Conservation (phyloP, 2,329 filamentous ascomycete species). For the Balansia obtecta region DNA sequence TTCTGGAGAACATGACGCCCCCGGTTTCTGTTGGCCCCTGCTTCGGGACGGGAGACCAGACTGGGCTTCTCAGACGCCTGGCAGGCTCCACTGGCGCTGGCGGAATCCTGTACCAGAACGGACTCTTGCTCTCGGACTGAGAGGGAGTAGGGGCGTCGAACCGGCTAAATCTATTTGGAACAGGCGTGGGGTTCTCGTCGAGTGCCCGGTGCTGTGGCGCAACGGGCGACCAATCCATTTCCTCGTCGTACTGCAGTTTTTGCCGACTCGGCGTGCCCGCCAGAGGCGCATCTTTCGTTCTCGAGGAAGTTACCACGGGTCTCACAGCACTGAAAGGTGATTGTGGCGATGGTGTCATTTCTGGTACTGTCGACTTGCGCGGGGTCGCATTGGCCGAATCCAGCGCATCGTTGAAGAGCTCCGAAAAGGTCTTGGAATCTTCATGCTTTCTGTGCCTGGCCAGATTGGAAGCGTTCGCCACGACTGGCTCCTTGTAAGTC, state of each 20-base stretch:
- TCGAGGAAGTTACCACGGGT: constrained; percentile 4
- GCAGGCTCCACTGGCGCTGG: constrained; percentile 56
- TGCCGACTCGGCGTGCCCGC: constrained; percentile 9
- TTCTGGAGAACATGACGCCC: constrained; percentile 38
- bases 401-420: constrained; percentile 22
- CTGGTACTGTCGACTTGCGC: constrained; percentile 7
- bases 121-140: constrained; percentile 28
- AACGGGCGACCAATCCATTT: constrained; percentile 66
- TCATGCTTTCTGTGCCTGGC: constrained; percentile 15
- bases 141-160: constrained; percentile 33
- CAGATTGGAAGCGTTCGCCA: constrained; percentile 15
- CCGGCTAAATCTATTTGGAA: constrained; percentile 24
- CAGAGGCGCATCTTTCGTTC: constrained; percentile 7
- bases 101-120: constrained; percentile 61
- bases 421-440: constrained; percentile 30
- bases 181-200: constrained; percentile 27
- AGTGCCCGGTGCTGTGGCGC: constrained; percentile 44
- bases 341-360: constrained; percentile 10
- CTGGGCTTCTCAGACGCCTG: constrained; percentile 48
- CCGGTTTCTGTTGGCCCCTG: constrained; percentile 28
- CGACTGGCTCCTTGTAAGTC: constrained; percentile 11
- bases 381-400: constrained; percentile 13
- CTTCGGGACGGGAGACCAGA: constrained; percentile 39
- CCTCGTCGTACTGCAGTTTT: constrained; percentile 32
- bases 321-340: background rate